A percentile compares a stretch with the other conserved stretches of the same genome.
phyloP scores from a whole-genome alignment of 108 stramenopile species.

The Licmophora abbreviata region DNA sequence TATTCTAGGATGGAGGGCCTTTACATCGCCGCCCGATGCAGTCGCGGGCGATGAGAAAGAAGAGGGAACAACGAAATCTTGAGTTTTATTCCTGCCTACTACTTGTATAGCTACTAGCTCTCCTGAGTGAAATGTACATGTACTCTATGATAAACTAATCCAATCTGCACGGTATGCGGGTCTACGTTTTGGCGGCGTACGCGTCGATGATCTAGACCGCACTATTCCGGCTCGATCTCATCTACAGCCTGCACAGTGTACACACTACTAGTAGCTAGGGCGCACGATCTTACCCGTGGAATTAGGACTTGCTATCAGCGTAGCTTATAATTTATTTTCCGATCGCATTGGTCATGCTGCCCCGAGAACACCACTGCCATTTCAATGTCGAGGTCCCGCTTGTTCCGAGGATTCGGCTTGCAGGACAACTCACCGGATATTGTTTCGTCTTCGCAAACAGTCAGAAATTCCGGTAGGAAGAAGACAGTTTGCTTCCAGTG shows the following conservation, averaged over 20 bases:
- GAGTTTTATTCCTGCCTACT: too few species aligned
- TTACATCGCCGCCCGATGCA: neutral
- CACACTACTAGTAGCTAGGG: neutral
- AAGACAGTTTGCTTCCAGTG: conserved; percentile 98
- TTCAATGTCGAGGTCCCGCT: conserved; percentile 69
- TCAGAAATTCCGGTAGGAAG: conserved; percentile 51
- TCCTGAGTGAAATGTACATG: too few species aligned
- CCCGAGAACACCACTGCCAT: conserved; percentile 50
- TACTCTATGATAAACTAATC: too few species aligned
- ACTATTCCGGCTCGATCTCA: neutral
- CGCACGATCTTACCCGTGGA: neutral
- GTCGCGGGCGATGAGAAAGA: neutral
- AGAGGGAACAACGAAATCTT: neutral
- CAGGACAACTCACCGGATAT: conserved; percentile 53
- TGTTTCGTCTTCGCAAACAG: conserved; percentile 57
- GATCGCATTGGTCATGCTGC: conserved; percentile 32
- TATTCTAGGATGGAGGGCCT: conserved; percentile 1
- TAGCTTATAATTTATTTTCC: conserved; percentile 50
- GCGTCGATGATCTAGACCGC: too few species aligned
- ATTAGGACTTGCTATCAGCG: conserved; percentile 23
- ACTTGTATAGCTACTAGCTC: too few species aligned
- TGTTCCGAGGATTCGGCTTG: conserved; percentile 59
- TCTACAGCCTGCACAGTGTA: neutral
- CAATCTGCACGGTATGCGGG: too few species aligned
- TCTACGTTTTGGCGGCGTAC: too few species aligned